A percentile compares a stretch with the other conserved stretches of the same genome.
These are phyloP conservation scores for Cladophialophora immunda DNA, from an alignment of 2,329 filamentous ascomycete species.

Conservation along the genomic window DNA sequence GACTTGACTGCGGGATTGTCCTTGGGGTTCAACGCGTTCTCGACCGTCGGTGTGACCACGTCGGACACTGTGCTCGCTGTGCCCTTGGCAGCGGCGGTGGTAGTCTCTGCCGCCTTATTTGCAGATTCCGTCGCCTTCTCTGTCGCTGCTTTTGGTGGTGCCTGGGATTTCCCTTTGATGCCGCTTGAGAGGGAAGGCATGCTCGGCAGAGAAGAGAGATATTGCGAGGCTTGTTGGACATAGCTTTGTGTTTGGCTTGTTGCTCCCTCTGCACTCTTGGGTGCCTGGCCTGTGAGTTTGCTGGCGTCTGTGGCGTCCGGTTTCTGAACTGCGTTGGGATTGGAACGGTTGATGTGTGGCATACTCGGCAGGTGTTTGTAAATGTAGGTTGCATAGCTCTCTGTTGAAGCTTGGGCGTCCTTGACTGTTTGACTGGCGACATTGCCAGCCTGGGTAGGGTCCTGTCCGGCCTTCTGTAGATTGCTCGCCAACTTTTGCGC, in stretches of 20 bases:
- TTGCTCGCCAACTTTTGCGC: conserved; percentile 35
- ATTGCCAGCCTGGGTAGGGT: conserved; percentile 28
- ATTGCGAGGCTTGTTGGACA: conserved; percentile 36
- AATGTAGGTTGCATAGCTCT: conserved; percentile 31
- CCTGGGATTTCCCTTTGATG: conserved; percentile 42
- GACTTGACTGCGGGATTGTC: conserved; percentile 39
- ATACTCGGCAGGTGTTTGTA: conserved; percentile 39
- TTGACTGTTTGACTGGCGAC: conserved; percentile 31
- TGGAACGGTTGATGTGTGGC: conserved; percentile 32
- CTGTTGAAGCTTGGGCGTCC: conserved; percentile 29
- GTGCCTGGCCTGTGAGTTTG: conserved; percentile 19
- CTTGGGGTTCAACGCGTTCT: conserved; percentile 34
- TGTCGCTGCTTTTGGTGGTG: conserved; percentile 31
- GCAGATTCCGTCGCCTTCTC: conserved; percentile 26
- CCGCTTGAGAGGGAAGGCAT: conserved; percentile 28
- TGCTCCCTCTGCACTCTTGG: conserved; percentile 20
- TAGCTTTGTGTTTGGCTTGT: conserved; percentile 34
- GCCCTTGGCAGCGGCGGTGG: conserved; percentile 29
- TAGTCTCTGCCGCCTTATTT: conserved; percentile 27
- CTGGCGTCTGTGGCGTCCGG: conserved; percentile 23
- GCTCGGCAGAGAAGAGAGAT: conserved; percentile 38
- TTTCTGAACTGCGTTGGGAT: conserved; percentile 22
- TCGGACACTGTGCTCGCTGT: conserved; percentile 36
- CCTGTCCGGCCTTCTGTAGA: conserved; percentile 28
- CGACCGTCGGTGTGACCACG: conserved; percentile 33